Conservation (phyloP, 345 rosid genomes). For the Erysimum cheiranthoides region DNA sequence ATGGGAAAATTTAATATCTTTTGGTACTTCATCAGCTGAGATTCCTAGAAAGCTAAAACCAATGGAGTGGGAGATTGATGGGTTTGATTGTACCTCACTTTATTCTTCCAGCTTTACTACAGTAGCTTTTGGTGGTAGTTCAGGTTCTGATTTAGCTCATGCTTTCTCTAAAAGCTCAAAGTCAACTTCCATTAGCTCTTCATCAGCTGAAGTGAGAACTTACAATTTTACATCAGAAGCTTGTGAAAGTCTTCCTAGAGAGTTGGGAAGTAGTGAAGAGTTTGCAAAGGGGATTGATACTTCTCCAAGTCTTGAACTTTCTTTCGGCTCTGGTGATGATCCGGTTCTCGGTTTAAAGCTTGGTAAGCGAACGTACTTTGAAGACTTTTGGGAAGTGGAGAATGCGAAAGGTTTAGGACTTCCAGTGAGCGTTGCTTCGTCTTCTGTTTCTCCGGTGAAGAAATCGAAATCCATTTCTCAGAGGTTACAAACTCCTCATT, state of each 20-base stretch:
- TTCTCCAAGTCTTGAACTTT: constrained; percentile 61
- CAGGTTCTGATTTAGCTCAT: constrained; percentile 69
- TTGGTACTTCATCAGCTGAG: constrained; percentile 61
- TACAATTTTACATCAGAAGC: constrained; percentile 54
- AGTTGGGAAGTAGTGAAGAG: constrained; percentile 50
- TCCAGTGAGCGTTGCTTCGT: constrained; percentile 47
- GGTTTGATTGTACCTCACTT: constrained; percentile 51
- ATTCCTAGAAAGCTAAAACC: constrained; percentile 56
- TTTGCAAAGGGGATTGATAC: constrained; percentile 43
- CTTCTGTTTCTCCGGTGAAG: constrained; percentile 61
- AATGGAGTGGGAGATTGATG: constrained; percentile 70
- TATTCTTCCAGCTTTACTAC: constrained; percentile 58
- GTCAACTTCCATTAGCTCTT: constrained; percentile 73
- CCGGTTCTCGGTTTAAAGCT: constrained; percentile 81
- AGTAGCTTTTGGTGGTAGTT: constrained; percentile 60
- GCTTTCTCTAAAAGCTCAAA: constrained; percentile 74
- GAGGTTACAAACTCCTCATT: constrained; percentile 50
- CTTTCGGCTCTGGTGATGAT: constrained; percentile 69
- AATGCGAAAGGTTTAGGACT: constrained; percentile 51
- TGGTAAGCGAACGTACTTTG: constrained; percentile 74
- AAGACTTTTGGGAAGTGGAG: constrained; percentile 62
- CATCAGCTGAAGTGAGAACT: constrained; percentile 58
- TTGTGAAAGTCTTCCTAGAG: constrained; percentile 53
- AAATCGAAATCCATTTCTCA: constrained; percentile 59
- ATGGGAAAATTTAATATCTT: constrained; percentile 74